A percentile compares a stretch with the other conserved stretches of the same genome.
Evolutionary conservation across 2,329 filamentous ascomycete species (phyloP).

Genomic region (Talaromyces sp.): DNA sequence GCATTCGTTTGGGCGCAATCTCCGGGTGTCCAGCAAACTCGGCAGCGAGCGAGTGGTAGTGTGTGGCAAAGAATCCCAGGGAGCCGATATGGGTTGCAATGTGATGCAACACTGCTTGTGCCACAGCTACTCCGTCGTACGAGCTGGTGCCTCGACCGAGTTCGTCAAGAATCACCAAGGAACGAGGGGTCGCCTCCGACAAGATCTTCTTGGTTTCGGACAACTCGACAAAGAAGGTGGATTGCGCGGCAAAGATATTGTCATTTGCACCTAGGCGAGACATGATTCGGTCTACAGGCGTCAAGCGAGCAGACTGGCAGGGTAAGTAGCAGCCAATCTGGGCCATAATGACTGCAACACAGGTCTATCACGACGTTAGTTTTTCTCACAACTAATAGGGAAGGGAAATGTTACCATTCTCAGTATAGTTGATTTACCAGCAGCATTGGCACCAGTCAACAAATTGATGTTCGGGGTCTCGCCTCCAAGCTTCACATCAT

Average conservation of each 20-base stretch:
- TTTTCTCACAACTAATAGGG: background rate
- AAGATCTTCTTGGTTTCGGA: constrained; percentile 98
- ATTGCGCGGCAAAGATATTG: constrained; percentile 97
- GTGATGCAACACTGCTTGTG: constrained; percentile 95
- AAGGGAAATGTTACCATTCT: constrained; percentile 64
- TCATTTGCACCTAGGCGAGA: constrained; percentile 95
- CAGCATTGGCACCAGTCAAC: constrained; percentile 92
- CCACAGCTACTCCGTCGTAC: constrained; percentile 94
- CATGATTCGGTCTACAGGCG: constrained; percentile 96
- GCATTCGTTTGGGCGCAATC: constrained; percentile 82
- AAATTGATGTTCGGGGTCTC: constrained; percentile 77
- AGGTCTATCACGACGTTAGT: constrained; percentile 58
- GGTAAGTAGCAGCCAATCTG: constrained; percentile 94
- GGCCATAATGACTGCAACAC: constrained; percentile 93
- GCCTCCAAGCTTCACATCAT: constrained; percentile 84
- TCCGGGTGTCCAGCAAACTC: constrained; percentile 90
- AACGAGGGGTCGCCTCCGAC: constrained; percentile 86
- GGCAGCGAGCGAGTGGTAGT: constrained; percentile 89
- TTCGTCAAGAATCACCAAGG: constrained; percentile 93
- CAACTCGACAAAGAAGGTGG: constrained; percentile 96
- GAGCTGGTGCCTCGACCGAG: constrained; percentile 90
- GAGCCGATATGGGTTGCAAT: constrained; percentile 90
- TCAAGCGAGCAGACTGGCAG: constrained; percentile 73
- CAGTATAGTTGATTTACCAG: constrained; percentile 92
- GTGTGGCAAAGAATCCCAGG: constrained; percentile 93